phyloP scores from a whole-genome alignment of 805 yeast genomes.

The Saccharomycopsis fibuligera region DNA sequence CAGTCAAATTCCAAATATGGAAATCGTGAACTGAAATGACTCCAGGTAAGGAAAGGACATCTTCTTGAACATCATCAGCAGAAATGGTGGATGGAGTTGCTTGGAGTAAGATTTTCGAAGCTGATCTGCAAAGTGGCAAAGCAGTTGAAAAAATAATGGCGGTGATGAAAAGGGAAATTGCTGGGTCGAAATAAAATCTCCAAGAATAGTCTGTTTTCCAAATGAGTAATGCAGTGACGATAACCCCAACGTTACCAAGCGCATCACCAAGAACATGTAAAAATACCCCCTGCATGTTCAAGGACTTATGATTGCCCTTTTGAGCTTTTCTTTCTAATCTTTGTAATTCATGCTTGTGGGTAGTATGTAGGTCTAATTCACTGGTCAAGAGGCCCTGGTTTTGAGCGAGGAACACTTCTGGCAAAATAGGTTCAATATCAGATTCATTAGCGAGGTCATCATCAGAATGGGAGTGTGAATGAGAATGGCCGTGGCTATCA shows the following conservation, averaged over 20 bases:
- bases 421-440: slow-evolving; percentile 23
- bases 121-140: slow-evolving; percentile 76
- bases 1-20: slow-evolving; percentile 95
- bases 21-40: slow-evolving; percentile 88
- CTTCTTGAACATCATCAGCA: slow-evolving; percentile 64
- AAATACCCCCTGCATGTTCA: slow-evolving; percentile 96
- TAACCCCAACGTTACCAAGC: slow-evolving; percentile 90
- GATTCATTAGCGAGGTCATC: slow-evolving; percentile 11
- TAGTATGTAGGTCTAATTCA: neutral
- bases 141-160: slow-evolving; percentile 86
- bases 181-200: slow-evolving; percentile 82
- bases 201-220: slow-evolving; percentile 91
- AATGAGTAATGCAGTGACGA: slow-evolving; percentile 79
- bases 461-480: slow-evolving; percentile 13
- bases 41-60: slow-evolving; percentile 60
- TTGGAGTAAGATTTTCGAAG: slow-evolving; percentile 83
- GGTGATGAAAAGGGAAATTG: slow-evolving; percentile 80
- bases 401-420: slow-evolving; percentile 14
- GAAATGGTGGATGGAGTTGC: slow-evolving; percentile 86
- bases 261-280: slow-evolving; percentile 96
- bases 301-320: slow-evolving; percentile 43
- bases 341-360: slow-evolving; percentile 4
- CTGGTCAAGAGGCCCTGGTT: neutral
- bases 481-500: slow-evolving; percentile 30
- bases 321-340: slow-evolving; percentile 21